Base-by-base conservation (phyloP, 2,329 filamentous ascomycete genomes). In the Ascochyta viciae-villosae region DNA sequence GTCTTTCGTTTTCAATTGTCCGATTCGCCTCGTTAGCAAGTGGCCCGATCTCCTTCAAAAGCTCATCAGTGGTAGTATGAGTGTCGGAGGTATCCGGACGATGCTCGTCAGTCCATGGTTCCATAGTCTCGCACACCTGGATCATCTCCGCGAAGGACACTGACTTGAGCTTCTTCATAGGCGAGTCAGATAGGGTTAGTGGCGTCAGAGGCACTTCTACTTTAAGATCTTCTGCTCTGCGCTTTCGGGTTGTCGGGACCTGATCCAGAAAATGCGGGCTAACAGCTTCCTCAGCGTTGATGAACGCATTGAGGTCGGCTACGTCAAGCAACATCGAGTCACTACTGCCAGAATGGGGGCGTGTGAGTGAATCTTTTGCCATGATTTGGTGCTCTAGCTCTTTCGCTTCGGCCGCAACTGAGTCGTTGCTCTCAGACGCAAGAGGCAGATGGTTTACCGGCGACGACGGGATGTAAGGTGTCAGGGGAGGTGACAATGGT, bases 121-220 rank as follows among this genome's bases (percentile, higher is more conserved):
- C 60, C 12, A 70, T 57, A 2, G 70, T 69, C 15, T 77, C 71
- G 35, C 74, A 66, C 12, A 74, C 69, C 9, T 71, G 62, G 24
- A 78, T 33, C 37, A 73, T 72, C 7, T 76, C 71, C 6, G 68
- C 63, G 54, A 80, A 79, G 1, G 73, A 70, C 0, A 78, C 75
- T 3, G 69, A 75, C 58, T 80, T 81, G 3, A 70, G 47, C 49
- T 74, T 78, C 62, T 79, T 79, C 35, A 66, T 58, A 1, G 75
- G 70, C 9, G 75, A 73, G 19, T 74, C 70, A 2, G 64, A 65
- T 26, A 74, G 71, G 15, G 73, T 71, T 3, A 70, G 71, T 24
- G 76, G 80, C 45, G 80, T 78, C 4, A 83, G 67, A 4, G 81
- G 80, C 4, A 74, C 73, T 54, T 83, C 81, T 1, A 82, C 67